Evolutionary conservation across 1,139 yeast genomes (phyloP).

Genomic region (Magnusiomyces fungicola): DNA sequence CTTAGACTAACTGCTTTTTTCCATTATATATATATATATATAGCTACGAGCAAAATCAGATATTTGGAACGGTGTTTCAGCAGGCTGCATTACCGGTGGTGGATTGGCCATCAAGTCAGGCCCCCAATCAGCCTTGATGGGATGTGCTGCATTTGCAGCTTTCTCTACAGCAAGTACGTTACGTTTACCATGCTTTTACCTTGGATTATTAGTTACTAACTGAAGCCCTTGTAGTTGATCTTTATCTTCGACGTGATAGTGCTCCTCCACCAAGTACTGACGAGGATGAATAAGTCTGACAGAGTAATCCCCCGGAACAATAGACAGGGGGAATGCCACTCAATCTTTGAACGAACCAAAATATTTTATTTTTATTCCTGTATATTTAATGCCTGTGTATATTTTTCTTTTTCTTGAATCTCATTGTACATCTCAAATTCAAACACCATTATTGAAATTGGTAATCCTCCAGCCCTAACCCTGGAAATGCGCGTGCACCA

Average conservation of each 20-base stretch:
- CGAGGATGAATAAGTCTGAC: conserved; percentile 56
- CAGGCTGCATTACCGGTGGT: conserved; percentile 91
- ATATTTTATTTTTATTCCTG: no score
- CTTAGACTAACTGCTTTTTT: not conserved
- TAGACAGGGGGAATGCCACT: no score
- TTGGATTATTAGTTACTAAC: not conserved
- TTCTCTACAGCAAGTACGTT: conserved; percentile 68
- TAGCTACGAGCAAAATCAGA: conserved; percentile 80
- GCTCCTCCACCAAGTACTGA: conserved; percentile 83
- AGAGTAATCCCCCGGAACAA: no score
- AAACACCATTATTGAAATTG: no score
- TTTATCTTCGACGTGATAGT: conserved; percentile 81
- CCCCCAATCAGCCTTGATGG: conserved; percentile 84
- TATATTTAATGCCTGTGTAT: no score
- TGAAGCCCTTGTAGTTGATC: conserved; percentile 41
- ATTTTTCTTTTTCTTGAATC: no score
- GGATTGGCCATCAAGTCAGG: conserved; percentile 90
- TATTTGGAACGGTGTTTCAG: conserved; percentile 81
- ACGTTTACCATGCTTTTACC: not conserved
- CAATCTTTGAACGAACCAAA: no score
- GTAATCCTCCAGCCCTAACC: no score
- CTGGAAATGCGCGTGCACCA: no score
- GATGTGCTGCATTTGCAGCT: conserved; percentile 98
- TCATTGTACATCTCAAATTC: no score
- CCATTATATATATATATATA: conserved; percentile 15